Evolutionary conservation across 768 basidiomycete genomes (phyloP), one percentile per base, ranked within the genome.

Genomic region (Suillus sp.): DNA sequence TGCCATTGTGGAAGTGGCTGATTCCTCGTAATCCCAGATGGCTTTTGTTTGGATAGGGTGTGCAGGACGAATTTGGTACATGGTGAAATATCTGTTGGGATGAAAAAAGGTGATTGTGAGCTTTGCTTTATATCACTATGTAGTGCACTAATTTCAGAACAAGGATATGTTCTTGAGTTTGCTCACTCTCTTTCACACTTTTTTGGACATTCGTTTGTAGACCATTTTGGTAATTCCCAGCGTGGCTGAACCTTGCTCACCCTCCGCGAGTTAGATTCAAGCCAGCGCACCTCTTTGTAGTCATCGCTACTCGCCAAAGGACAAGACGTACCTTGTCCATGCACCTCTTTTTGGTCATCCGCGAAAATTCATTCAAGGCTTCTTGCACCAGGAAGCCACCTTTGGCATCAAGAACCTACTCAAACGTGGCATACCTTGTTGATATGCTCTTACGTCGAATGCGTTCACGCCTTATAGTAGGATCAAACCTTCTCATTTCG

Each of bases 11-110:
- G 74, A 65, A 54, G 54, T 65, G 59, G 67, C 64, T 25, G 73
- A 60, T 69, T 74, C 75, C 51, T 75, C 74, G 53, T 74, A 74
- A 38, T 75, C 74, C 74, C 74, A 75, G 66, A 75, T 65, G 63
- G 75, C 74, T 75, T 75, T 75, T 62, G 74, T 75, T 66, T 75
- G 74, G 37, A 70, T 77, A 38, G 75, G 74, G 68, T 75, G 74
- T 30, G 75, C 74, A 40, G 74, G 74, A 48, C 72, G 74, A 65
- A 75, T 69, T 61, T 75, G 74, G 68, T 77, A 74, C 74, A 75
- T 75, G 13, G 2, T 47, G 35, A 35, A 35, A 35, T 1, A 35
- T 35, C 3, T 35, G 35, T 35, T 35, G 10, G 35, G 8, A 8
- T 34, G 32, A 34, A 51, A 48, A 58, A 68, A 48, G 48, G 51